Evolutionary conservation across 768 basidiomycete species (phyloP).

Genomic region (Podaxis mareebaensis): DNA sequence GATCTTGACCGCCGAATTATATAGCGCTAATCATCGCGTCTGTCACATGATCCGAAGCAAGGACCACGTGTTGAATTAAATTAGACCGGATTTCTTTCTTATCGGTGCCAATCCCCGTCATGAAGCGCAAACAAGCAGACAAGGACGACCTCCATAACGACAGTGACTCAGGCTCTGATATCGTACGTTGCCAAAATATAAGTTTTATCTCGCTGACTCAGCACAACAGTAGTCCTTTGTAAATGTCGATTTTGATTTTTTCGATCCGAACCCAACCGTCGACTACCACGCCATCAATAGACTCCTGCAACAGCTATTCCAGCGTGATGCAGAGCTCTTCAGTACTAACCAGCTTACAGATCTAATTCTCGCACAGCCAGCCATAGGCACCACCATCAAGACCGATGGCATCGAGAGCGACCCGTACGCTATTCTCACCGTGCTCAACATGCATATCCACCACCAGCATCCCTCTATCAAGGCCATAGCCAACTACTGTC

Average conservation of each 20-base stretch:
- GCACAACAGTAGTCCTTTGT: conserved; percentile 55
- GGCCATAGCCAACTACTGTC: conserved; percentile 68
- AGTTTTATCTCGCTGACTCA: conserved; percentile 22
- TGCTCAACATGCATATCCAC: conserved; percentile 75
- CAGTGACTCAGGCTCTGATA: conserved; percentile 40
- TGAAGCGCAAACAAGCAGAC: conserved; percentile 52
- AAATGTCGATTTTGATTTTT: conserved; percentile 93
- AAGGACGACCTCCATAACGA: conserved; percentile 38
- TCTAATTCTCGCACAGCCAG: conserved; percentile 71
- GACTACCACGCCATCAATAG: conserved; percentile 89
- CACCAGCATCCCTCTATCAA: conserved; percentile 69
- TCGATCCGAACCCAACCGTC: conserved; percentile 75
- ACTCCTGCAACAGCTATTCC: conserved; percentile 67
- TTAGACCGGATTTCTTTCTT: conserved; percentile 3
- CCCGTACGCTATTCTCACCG: conserved; percentile 86
- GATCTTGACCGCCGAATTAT: conserved; percentile 9
- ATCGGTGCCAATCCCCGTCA: conserved; percentile 5
- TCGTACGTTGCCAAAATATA: conserved; percentile 21
- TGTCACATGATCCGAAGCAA: background rate
- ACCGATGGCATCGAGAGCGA: conserved; percentile 89
- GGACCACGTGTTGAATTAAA: conserved; percentile 1
- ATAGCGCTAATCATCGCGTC: conserved; percentile 9
- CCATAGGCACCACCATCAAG: conserved; percentile 88
- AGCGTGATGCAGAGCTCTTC: conserved; percentile 71
- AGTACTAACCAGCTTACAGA: conserved; percentile 76